Conservation (phyloP, 352 stramenopile genomes). For the Phytophthora megakarya region DNA sequence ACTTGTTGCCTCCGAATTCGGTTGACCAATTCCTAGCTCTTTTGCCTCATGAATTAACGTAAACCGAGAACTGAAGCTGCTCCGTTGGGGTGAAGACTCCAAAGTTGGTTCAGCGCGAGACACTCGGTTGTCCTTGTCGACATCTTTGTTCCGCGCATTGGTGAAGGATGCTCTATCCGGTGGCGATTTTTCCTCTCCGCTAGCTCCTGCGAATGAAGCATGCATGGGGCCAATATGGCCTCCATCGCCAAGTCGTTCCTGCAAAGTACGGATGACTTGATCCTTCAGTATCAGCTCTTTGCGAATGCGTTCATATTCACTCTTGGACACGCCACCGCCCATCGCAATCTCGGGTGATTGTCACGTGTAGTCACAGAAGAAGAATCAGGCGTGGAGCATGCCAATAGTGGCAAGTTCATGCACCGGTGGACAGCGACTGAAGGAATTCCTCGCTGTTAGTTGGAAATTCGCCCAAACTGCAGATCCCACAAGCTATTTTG, state of each 20-base stretch:
- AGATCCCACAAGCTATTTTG: constrained; percentile 13
- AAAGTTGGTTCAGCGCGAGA: constrained; percentile 14
- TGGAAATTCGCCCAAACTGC: not conserved
- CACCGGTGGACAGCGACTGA: not conserved
- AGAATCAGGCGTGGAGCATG: constrained; percentile 28
- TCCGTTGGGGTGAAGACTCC: constrained; percentile 11
- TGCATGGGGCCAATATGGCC: constrained; percentile 26
- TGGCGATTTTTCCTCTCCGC: not conserved
- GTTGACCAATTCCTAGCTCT: constrained; percentile 4
- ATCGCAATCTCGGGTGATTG: constrained; percentile 31
- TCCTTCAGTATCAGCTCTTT: constrained; percentile 74
- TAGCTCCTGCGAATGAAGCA: not conserved
- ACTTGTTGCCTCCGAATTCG: constrained; percentile 11
- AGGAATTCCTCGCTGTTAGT: constrained; percentile 1
- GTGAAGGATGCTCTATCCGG: constrained; percentile 7
- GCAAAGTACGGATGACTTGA: constrained; percentile 67
- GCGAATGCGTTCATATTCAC: constrained; percentile 73
- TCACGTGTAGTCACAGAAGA: constrained; percentile 4
- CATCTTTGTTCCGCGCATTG: constrained; percentile 12
- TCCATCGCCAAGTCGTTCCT: constrained; percentile 55
- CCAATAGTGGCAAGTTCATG: not conserved
- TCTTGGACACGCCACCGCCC: constrained; percentile 75
- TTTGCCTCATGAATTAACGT: constrained; percentile 27
- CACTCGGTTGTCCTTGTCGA: constrained; percentile 14
- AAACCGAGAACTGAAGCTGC: constrained; percentile 19